phyloP scores from a whole-genome alignment of 345 rosid species.

The Eutrema japonicum region DNA sequence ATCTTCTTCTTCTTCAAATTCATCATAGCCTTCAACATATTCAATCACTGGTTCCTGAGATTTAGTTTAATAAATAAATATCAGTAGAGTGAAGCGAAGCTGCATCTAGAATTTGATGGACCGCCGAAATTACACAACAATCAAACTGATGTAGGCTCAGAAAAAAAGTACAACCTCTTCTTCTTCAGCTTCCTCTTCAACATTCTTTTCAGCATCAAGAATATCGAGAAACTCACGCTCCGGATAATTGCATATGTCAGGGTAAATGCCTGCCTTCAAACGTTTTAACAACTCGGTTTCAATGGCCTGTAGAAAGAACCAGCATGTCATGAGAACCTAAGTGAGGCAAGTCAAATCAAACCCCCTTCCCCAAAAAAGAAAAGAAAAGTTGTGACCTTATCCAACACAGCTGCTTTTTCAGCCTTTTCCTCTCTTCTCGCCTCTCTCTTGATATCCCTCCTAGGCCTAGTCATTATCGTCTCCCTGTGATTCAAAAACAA shows the following conservation, averaged over 20 bases:
- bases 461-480: conserved; percentile 68
- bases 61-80: neutral
- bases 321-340: conserved; percentile 1
- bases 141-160: neutral
- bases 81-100: neutral
- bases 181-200: conserved; percentile 43
- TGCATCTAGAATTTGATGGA: neutral
- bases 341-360: neutral
- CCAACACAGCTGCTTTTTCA: conserved; percentile 75
- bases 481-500: conserved; percentile 52
- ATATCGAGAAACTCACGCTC: conserved; percentile 47
- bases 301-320: conserved; percentile 59
- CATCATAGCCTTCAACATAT: conserved; percentile 81
- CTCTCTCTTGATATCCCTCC: conserved; percentile 70
- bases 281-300: conserved; percentile 86
- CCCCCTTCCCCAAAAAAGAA: neutral
- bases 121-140: neutral
- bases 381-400: conserved; percentile 57
- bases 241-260: conserved; percentile 73
- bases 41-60: conserved; percentile 70
- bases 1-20: conserved; percentile 86
- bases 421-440: conserved; percentile 89
- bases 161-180: conserved; percentile 59
- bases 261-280: conserved; percentile 69
- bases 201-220: conserved; percentile 54